phyloP scores from a whole-genome alignment of 1,139 yeast genomes.

The Kurtzmaniella quercitrusa region DNA sequence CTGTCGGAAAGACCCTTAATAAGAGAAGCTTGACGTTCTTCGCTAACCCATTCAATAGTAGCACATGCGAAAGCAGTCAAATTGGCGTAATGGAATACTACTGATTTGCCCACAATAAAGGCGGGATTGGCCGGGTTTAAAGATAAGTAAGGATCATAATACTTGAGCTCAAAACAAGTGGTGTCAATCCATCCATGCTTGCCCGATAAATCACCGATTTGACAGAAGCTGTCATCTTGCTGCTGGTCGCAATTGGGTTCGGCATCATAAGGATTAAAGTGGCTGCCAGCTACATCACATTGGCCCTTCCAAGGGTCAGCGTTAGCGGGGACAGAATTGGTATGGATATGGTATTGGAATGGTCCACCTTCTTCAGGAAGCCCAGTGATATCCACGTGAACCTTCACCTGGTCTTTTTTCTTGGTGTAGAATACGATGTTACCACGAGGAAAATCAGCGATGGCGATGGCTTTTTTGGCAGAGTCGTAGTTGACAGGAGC shows the following conservation, averaged over 20 bases:
- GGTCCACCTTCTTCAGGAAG: slow-evolving; percentile 55
- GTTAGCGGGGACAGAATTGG: slow-evolving; percentile 36
- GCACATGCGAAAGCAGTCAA: slow-evolving; percentile 56
- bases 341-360: slow-evolving; percentile 57
- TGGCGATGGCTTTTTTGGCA: slow-evolving; percentile 46
- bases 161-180: slow-evolving; percentile 51
- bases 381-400: slow-evolving; percentile 56
- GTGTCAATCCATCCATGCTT: slow-evolving; percentile 58
- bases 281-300: slow-evolving; percentile 48
- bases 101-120: slow-evolving; percentile 48
- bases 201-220: slow-evolving; percentile 61
- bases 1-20: slow-evolving; percentile 20
- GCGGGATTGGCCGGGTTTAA: slow-evolving; percentile 44
- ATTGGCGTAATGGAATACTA: slow-evolving; percentile 49
- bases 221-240: slow-evolving; percentile 49
- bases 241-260: slow-evolving; percentile 39
- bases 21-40: slow-evolving; percentile 21
- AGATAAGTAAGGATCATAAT: slow-evolving; percentile 51
- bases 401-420: slow-evolving; percentile 47
- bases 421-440: slow-evolving; percentile 46
- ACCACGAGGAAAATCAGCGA: slow-evolving; percentile 60
- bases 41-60: slow-evolving; percentile 38
- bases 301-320: slow-evolving; percentile 20
- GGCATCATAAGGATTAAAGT: slow-evolving; percentile 53
- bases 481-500: slow-evolving; percentile 38